Evolutionary conservation across 139 green algal genomes (phyloP), one percentile per base, ranked within the genome.

Genomic region (Chlorella sp.): DNA sequence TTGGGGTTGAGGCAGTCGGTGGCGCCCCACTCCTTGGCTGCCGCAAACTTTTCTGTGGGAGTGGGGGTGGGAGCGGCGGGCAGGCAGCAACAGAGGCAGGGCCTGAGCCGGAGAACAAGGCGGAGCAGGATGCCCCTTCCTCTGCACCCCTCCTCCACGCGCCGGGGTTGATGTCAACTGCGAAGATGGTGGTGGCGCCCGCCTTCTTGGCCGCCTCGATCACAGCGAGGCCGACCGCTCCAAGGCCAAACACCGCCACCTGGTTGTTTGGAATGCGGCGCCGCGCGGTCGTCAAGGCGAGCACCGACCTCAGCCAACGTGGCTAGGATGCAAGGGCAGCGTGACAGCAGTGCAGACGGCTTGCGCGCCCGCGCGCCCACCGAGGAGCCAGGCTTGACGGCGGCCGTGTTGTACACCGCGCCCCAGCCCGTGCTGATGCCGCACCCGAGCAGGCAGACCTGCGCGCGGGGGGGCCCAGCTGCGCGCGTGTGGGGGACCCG

Each of bases 361-460:
- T n/a, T n/a, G n/a, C n/a, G n/a, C n/a, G n/a, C n/a, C n/a, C n/a
- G n/a, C n/a, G n/a, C n/a, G n/a, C n/a, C n/a, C n/a, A 97, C 95
- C 25, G 87, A 97, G 42, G 77, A 77, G 33, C 93, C 94, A 7
- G 84, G 78, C 79, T 97, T 79, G 21, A 97, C 94, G 60, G 87
- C 95, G 59, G 93, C 94, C 3, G 96, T 98, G 91, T 99, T 99
- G 73, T 87, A 88, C 19, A 99, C 96, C 8, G 96, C 96, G 35
- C 96, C 96, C 84, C 95, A 91, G 15, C 96, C 95, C 15, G 95
- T 94, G 58, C 50, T 31, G 1, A 51, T 69, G 51, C 68, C 68
- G 78, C 93, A 97, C 45, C 91, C 92, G 41, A 97, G 83, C 61
- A 99, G 84, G 77, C 90, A 96, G 19, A 93, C 84, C 77, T 90